phyloP scores from a whole-genome alignment of 257 asterid species.

The Gynochthodes officinalis region DNA sequence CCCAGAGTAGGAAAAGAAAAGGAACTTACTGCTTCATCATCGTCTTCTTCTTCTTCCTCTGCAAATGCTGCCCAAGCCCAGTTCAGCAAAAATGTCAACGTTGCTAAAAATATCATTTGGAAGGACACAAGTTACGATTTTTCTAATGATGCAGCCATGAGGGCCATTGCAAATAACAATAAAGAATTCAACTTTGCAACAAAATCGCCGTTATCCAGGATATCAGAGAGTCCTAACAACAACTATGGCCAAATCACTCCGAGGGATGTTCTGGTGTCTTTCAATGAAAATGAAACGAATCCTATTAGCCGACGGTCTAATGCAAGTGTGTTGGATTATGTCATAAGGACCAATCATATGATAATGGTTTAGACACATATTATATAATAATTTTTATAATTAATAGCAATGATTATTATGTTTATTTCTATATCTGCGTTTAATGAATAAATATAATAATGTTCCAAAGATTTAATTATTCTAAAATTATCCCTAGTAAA shows the following conservation, averaged over 20 bases:
- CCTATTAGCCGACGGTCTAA: slow-evolving; percentile 48
- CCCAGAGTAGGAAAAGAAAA: slow-evolving; percentile 8
- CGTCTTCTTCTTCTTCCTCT: neutral
- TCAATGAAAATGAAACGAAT: slow-evolving; percentile 32
- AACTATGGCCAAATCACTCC: slow-evolving; percentile 32
- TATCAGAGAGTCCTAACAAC: slow-evolving; percentile 46
- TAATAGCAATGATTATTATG: too few species aligned
- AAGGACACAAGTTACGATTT: slow-evolving; percentile 51
- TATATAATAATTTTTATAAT: too few species aligned
- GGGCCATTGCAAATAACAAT: slow-evolving; percentile 16
- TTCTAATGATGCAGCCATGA: slow-evolving; percentile 39
- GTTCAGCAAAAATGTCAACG: slow-evolving; percentile 12
- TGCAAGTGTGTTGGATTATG: too few species aligned
- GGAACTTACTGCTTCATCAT: neutral
- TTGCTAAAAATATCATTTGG: slow-evolving; percentile 21
- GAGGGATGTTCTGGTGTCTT: slow-evolving; percentile 51
- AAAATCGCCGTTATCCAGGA: slow-evolving; percentile 45
- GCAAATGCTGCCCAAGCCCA: neutral
- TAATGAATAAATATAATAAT: too few species aligned
- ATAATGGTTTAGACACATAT: too few species aligned
- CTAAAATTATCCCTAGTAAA: too few species aligned
- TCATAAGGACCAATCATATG: too few species aligned
- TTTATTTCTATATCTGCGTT: too few species aligned
- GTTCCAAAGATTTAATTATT: too few species aligned
- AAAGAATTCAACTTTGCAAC: slow-evolving; percentile 44